Percentiles rank a stretch among this genome's conserved stretches.
phyloP scores from a whole-genome alignment of 148 eudicot genomes.

The Amaranthus cruentus region DNA sequence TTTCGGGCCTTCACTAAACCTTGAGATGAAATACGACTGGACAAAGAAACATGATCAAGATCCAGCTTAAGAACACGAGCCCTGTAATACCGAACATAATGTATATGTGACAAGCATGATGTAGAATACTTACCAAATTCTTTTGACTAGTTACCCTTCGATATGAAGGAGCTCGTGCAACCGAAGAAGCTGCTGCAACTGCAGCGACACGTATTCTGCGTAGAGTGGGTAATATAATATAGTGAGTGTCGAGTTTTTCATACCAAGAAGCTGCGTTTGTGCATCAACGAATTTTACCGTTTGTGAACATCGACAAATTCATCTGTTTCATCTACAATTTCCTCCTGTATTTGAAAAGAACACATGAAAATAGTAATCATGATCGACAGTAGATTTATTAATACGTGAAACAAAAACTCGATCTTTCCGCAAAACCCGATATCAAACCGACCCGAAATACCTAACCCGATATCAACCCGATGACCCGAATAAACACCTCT shows the following conservation, averaged over 20 bases:
- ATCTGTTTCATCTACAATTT: slow-evolving; percentile 98
- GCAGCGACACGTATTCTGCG: slow-evolving; percentile 98
- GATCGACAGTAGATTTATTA: no score
- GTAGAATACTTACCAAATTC: slow-evolving; percentile 49
- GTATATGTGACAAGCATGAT: neutral
- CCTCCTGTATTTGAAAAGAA: slow-evolving; percentile 59
- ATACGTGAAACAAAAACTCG: no score
- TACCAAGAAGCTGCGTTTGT: slow-evolving; percentile 1
- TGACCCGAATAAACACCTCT: no score
- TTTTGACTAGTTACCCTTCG: slow-evolving; percentile 64
- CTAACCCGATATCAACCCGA: no score
- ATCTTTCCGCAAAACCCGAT: no score
- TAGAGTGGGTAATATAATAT: slow-evolving; percentile 18
- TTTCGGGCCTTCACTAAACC: no score
- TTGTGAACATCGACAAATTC: slow-evolving; percentile 92
- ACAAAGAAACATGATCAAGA: no score
- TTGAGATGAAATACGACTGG: no score
- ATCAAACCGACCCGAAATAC: no score
- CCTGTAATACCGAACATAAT: neutral
- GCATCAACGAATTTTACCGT: slow-evolving; percentile 38
- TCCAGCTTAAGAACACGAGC: no score
- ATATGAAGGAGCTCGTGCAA: slow-evolving; percentile 81
- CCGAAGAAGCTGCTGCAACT: slow-evolving; percentile 91
- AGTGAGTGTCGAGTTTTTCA: slow-evolving; percentile 1
- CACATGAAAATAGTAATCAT: neutral